Evolutionary conservation across 371 early-diverging fungal species (phyloP).

Genomic region (Chytridium lagenaria): DNA sequence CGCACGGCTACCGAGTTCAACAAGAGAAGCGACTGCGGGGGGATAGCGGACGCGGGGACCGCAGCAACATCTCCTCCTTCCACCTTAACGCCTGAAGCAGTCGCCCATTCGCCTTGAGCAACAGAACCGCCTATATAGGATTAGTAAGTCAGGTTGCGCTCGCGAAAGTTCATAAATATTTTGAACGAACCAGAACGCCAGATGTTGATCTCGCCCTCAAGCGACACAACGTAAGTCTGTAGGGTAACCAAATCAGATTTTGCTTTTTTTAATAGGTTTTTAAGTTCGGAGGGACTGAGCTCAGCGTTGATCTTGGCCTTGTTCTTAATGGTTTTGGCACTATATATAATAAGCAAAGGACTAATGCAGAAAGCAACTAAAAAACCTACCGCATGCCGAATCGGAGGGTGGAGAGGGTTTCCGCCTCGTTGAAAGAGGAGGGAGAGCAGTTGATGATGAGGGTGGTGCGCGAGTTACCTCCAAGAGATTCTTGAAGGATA

Average conservation of each 20-base stretch:
- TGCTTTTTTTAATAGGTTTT: constrained; percentile 85
- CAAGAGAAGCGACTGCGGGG: constrained; percentile 16
- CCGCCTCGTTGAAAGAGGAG: constrained; percentile 93
- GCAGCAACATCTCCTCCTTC: constrained; percentile 21
- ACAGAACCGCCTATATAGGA: constrained; percentile 66
- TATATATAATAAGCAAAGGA: constrained; percentile 15
- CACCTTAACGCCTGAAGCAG: constrained; percentile 27
- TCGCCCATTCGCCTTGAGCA: constrained; percentile 74
- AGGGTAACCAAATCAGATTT: constrained; percentile 80
- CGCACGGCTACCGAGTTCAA: constrained; percentile 58
- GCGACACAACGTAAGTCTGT: constrained; percentile 78
- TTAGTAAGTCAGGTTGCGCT: not conserved
- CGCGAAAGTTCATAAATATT: too few relatives aligned
- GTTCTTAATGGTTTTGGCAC: constrained; percentile 98
- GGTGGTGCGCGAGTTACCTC: constrained; percentile 97
- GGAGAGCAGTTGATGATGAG: constrained; percentile 97
- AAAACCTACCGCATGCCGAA: constrained; percentile 84
- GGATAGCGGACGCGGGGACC: constrained; percentile 27
- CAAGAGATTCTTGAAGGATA: constrained; percentile 97
- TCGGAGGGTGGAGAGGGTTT: constrained; percentile 93
- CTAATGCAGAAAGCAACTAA: not conserved
- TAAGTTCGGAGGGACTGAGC: constrained; percentile 90
- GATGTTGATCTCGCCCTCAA: constrained; percentile 85
- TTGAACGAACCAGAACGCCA: constrained; percentile 92
- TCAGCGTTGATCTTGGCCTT: constrained; percentile 98